Evolutionary conservation across 257 asterid species (phyloP), one percentile per base, ranked within the genome.

Genomic region (Fraxinus anomala): DNA sequence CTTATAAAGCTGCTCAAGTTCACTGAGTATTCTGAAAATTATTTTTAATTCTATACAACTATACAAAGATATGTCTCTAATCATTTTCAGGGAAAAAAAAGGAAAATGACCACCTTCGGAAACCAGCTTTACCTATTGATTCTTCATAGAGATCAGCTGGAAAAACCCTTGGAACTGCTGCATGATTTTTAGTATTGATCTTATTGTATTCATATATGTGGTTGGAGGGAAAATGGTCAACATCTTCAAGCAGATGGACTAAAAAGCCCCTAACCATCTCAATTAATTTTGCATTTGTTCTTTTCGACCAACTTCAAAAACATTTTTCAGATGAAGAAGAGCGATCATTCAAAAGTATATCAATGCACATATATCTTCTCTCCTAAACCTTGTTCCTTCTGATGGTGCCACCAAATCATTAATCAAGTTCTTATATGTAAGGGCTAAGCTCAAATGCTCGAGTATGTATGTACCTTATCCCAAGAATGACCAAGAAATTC

Each of bases 401-500:
- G 36, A 76, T 76, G 72, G 59, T 24, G 21, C 44, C 10, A 67
- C 42, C 69, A 72, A 80, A 65, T 54, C 40, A 56, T 69, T 39
- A 70, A 44, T 28, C 72, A 16, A 75, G n/a, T 44, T 76, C 63
- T 65, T 19, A 4, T 56, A 59, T 40, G 69, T 31, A 72, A 28
- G 59, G 31, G 82, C 69, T 65, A 51, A 68, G 75, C 56, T 69
- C 37, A 73, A 81, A 49, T 33, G 68, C 75, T 72, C 21, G 75
- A 76, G 61, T n/a, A 14, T 65, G 68, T 36, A 74, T 68, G n/a
- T 88, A 94, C 99, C 97, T 91, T 91, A 82, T 88, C 86, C 99
- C 99, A 94, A 70, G 95, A 74, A 80, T 91, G 97, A 76, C 99
- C 99, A 59, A 90, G 96, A 85, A 94, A 94, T 84, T 94, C 99